These are phyloP conservation scores for Magnusiomyces paraingens DNA, from an alignment of 1,139 yeast species.

Conservation along the genomic window DNA sequence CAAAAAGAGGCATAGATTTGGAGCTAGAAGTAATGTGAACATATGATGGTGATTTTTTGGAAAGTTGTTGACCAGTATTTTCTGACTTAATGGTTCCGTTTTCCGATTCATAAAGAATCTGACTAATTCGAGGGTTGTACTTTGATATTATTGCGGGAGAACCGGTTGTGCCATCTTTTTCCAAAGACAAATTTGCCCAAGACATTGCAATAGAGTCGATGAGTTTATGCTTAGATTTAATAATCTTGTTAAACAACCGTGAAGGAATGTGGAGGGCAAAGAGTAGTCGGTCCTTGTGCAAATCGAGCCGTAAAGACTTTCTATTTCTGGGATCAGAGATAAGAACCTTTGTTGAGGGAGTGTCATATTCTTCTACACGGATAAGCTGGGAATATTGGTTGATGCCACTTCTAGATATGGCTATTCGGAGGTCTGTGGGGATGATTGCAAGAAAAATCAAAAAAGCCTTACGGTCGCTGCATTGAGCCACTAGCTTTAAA, in stretches of 20 bases:
- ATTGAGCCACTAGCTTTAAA: constrained; percentile 2
- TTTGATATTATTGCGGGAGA: too few species aligned
- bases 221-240: constrained; percentile 4
- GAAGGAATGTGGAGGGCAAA: constrained; percentile 5
- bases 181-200: neutral
- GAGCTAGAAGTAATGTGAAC: neutral
- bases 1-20: neutral
- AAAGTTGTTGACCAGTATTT: too few species aligned
- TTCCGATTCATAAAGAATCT: too few species aligned
- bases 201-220: constrained; percentile 6
- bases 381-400: constrained; percentile 3
- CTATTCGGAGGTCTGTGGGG: constrained; percentile 3
- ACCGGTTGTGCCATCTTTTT: too few species aligned
- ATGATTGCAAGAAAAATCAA: constrained; percentile 1
- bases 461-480: constrained; percentile 2
- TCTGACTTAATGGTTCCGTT: too few species aligned
- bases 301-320: neutral
- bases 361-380: constrained; percentile 2
- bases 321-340: neutral
- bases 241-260: neutral
- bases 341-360: neutral
- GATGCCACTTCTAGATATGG: constrained; percentile 3
- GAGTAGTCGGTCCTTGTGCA: constrained; percentile 3
- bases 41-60: too few species aligned
- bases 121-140: too few species aligned